Percentiles rank a stretch among this genome's conserved stretches.
phyloP scores from a whole-genome alignment of 768 basidiomycete genomes.

The Mycena sanguinolenta region DNA sequence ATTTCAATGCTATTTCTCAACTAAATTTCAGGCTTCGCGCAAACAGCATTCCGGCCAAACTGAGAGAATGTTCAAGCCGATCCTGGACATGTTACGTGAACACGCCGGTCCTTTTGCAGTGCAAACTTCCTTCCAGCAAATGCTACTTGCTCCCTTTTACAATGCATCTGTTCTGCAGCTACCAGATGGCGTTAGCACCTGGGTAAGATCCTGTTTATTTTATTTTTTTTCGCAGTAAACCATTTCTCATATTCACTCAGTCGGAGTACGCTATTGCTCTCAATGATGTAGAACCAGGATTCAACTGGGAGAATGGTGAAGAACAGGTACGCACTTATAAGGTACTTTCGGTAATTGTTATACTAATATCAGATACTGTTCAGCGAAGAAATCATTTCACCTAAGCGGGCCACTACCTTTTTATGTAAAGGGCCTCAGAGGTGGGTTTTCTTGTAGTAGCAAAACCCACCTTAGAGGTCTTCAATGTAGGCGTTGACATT shows the following conservation, averaged over 20 bases:
- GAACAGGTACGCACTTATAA: slow-evolving; percentile 25
- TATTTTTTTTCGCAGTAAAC: not conserved
- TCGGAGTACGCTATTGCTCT: slow-evolving; percentile 37
- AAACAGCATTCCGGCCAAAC: too few relatives aligned
- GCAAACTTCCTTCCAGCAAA: slow-evolving; percentile 45
- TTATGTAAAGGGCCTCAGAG: too few relatives aligned
- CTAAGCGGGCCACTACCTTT: too few relatives aligned
- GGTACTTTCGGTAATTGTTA: not conserved
- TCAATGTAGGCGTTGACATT: too few relatives aligned
- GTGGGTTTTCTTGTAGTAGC: too few relatives aligned
- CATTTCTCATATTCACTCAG: slow-evolving; percentile 5
- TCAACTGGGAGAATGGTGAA: slow-evolving; percentile 39
- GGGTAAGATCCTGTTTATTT: slow-evolving; percentile 40
- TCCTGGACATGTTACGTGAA: too few relatives aligned
- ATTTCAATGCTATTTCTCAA: not conserved
- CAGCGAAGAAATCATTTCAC: slow-evolving; percentile 44
- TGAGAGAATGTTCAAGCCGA: too few relatives aligned
- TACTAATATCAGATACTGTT: not conserved
- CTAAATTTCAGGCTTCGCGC: slow-evolving; percentile 36
- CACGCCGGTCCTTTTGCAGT: slow-evolving; percentile 48
- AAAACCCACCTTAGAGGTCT: too few relatives aligned
- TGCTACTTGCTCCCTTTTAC: slow-evolving; percentile 48
- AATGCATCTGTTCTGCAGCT: too few relatives aligned
- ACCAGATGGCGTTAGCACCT: slow-evolving; percentile 42
- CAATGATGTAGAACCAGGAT: slow-evolving; percentile 30